phyloP scores from a whole-genome alignment of 139 green algal species.

The Micromonas pusilla region DNA sequence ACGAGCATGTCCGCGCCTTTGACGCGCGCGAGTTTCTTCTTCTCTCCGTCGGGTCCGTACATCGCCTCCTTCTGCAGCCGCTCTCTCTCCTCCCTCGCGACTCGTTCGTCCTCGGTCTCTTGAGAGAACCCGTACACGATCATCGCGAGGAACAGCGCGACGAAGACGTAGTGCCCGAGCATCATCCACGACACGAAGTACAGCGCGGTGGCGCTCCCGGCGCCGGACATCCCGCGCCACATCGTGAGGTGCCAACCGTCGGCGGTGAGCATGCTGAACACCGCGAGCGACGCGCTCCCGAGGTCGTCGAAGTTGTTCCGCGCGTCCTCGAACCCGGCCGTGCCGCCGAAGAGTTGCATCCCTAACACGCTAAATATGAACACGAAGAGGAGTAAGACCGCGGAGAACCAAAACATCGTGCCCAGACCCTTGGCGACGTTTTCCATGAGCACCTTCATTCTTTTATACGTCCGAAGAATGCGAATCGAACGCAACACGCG shows the following conservation, averaged over 20 bases:
- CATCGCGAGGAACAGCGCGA: slow-evolving; percentile 43
- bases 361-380: slow-evolving; percentile 33
- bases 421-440: not conserved
- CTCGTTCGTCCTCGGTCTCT: not conserved
- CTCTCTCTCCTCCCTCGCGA: not conserved
- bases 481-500: slow-evolving; percentile 22
- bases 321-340: not conserved
- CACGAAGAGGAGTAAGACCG: slow-evolving; percentile 23
- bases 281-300: slow-evolving; percentile 27
- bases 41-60: not conserved
- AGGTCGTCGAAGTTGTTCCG: slow-evolving; percentile 41
- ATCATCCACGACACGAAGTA: slow-evolving; percentile 32
- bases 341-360: slow-evolving; percentile 27
- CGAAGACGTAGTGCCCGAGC: slow-evolving; percentile 37
- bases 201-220: not conserved
- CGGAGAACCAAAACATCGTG: not conserved
- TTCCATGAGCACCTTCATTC: slow-evolving; percentile 9
- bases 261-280: slow-evolving; percentile 44
- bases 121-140: slow-evolving; percentile 20
- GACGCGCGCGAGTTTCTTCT: not conserved
- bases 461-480: not conserved
- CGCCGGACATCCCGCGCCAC: slow-evolving; percentile 3
- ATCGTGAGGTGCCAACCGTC: slow-evolving; percentile 29
- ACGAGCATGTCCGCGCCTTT: not conserved
- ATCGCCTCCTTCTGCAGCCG: not conserved